Base-by-base conservation (phyloP, 1,284 basidiomycete species). In the Cutaneotrichosporon dermatis region DNA sequence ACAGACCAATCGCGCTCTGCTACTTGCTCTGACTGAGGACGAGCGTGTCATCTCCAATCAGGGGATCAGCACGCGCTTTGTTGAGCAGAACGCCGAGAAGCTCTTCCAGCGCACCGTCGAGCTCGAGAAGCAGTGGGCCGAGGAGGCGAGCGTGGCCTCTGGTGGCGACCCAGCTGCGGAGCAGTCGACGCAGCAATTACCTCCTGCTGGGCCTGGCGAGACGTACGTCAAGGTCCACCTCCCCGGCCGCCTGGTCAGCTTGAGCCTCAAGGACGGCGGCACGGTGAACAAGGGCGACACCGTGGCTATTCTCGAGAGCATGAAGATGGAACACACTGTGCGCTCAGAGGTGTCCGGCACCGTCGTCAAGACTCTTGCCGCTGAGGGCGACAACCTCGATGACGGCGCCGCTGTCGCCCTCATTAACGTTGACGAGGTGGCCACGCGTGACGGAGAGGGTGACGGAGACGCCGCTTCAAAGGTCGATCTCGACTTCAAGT, bases 311-410 rank as follows among this genome's bases (percentile, higher is more conserved):
- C 55, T 64, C 34, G 62, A 64, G 52, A 59, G 57, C 53, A 64
- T 64, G 62, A 64, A 64, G 55, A 64, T 64, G 62, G 62, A 64
- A 40, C 62, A 64, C 57, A 61, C 59, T 3, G 62, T 64, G 11
- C 52, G 55, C 4, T 53, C 62, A 2, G 57, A 51, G 2, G 48
- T 57, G 3, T 39, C 54, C 0, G 62, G 62, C 6, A 57, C 40
- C 7, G 55, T 64, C 6, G 34, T 61, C 39, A 58, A 55, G 55
- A 34, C 53, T 4, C 44, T 57, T 15, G 59, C 50, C 3, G 36
- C 41, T 9, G 48, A 56, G 34, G 62, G 62, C 33, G 62, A 58
- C 46, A 61, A 50, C 41, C 57, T 64, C 11, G 48, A 58, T 34
- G 62, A 64, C 16, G 62, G 62, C 8, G 62, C 58, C 7, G 62